Percentiles rank a stretch among this genome's conserved stretches.
Conservation (phyloP, 2,329 filamentous ascomycete genomes). For the Aspergillus hiratsukae region DNA sequence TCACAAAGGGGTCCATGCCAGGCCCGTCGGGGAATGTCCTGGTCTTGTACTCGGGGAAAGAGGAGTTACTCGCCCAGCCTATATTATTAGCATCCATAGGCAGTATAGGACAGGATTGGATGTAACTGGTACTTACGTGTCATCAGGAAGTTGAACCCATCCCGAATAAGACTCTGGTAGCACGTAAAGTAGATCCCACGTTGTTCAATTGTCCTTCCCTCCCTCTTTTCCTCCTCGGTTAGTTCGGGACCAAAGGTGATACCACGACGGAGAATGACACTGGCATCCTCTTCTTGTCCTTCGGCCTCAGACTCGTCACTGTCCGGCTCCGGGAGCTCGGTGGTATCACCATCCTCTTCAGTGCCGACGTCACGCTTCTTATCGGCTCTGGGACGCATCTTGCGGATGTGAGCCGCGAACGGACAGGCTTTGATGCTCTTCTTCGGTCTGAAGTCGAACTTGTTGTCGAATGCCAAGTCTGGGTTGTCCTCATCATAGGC, state of each 20-base stretch:
- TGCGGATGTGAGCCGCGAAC: constrained; percentile 46
- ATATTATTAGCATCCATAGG: background rate
- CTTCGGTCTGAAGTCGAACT: constrained; percentile 34
- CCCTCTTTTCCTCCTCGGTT: constrained; percentile 27
- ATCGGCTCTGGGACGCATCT: constrained; percentile 44
- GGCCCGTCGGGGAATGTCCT: constrained; percentile 6
- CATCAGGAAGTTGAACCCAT: constrained; percentile 35
- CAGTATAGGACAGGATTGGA: background rate
- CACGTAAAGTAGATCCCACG: constrained; percentile 45
- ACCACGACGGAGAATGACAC: constrained; percentile 42
- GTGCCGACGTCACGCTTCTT: constrained; percentile 4
- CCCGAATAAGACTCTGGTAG: constrained; percentile 42
- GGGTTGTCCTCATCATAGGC: constrained; percentile 29
- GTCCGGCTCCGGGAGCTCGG: constrained; percentile 1
- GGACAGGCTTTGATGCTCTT: constrained; percentile 37
- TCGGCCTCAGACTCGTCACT: background rate
- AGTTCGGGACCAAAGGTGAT: constrained; percentile 43
- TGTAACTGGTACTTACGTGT: constrained; percentile 14
- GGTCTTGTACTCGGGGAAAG: constrained; percentile 15
- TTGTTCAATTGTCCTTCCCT: constrained; percentile 27
- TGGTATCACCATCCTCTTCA: constrained; percentile 6
- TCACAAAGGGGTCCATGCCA: constrained; percentile 19
- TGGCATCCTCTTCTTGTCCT: constrained; percentile 7
- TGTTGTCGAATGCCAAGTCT: constrained; percentile 31
- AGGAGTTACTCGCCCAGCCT: constrained; percentile 21